phyloP scores from a whole-genome alignment of 805 yeast genomes.

The Candida rishiriensis region DNA sequence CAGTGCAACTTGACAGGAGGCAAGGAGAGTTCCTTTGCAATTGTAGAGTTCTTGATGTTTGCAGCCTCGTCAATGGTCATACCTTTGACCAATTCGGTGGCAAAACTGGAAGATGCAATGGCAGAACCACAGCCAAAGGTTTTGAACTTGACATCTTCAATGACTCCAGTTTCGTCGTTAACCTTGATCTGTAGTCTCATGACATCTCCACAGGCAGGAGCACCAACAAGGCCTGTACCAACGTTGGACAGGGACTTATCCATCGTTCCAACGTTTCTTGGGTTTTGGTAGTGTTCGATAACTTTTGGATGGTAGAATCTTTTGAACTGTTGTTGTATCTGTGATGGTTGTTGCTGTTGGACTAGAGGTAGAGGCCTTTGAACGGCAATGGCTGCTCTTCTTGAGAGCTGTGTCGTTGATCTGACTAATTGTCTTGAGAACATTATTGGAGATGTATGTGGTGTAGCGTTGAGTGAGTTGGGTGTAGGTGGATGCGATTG shows the following conservation, averaged over 20 bases:
- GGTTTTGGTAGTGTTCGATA: slow-evolving; percentile 93
- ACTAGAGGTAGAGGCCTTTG: background rate
- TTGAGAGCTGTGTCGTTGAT: slow-evolving; percentile 5
- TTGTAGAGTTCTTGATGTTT: slow-evolving; percentile 85
- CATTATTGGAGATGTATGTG: no score
- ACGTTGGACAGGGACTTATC: slow-evolving; percentile 72
- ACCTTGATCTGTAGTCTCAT: slow-evolving; percentile 97
- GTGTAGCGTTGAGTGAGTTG: no score
- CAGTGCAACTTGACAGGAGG: slow-evolving; percentile 98
- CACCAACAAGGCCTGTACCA: slow-evolving; percentile 97
- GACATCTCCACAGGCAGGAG: slow-evolving; percentile 99
- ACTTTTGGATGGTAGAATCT: slow-evolving; percentile 84
- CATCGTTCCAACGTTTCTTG: slow-evolving; percentile 92
- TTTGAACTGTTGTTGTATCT: slow-evolving; percentile 1
- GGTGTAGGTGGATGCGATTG: no score
- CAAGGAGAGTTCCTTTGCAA: slow-evolving; percentile 88
- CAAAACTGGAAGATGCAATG: slow-evolving; percentile 91
- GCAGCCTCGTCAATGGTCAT: slow-evolving; percentile 92
- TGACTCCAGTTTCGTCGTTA: slow-evolving; percentile 82
- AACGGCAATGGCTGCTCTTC: background rate
- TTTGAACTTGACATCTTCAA: slow-evolving; percentile 93
- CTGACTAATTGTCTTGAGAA: slow-evolving; percentile 18
- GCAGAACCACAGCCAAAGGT: slow-evolving; percentile 99
- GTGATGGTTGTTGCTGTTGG: background rate
- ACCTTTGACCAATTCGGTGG: slow-evolving; percentile 93